Evolutionary conservation across 768 basidiomycete genomes (phyloP).

Genomic region (Naematelia encephala): DNA sequence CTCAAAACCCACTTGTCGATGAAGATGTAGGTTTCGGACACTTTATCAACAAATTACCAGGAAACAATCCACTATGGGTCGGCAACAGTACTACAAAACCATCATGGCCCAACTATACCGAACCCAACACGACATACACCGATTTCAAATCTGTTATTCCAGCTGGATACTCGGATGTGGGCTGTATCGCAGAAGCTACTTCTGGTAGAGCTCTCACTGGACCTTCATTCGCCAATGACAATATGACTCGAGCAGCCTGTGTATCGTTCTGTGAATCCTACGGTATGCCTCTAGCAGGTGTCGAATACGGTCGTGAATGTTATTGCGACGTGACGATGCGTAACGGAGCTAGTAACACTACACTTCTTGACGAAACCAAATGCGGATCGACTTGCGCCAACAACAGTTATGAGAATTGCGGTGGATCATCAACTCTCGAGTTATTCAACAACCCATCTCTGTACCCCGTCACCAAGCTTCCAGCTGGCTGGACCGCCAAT

Average conservation of each 20-base stretch:
- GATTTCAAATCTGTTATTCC: conserved; percentile 38
- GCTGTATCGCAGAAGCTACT: conserved; percentile 49
- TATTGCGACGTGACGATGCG: conserved; percentile 47
- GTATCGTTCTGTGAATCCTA: conserved; percentile 26
- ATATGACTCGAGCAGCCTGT: conserved; percentile 46
- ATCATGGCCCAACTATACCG: conserved; percentile 31
- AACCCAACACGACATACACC: conserved; percentile 21
- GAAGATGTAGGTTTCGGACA: conserved; percentile 46
- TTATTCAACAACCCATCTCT: conserved; percentile 41
- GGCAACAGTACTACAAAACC: conserved; percentile 39
- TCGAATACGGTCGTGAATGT: conserved; percentile 45
- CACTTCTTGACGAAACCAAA: conserved; percentile 18
- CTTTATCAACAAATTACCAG: conserved; percentile 39
- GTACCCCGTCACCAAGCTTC: conserved; percentile 25
- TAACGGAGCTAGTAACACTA: conserved; percentile 47
- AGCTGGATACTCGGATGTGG: conserved; percentile 37
- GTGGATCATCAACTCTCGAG: conserved; percentile 37
- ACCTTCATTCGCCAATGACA: conserved; percentile 25
- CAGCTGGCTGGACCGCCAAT: conserved; percentile 7
- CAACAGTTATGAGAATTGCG: conserved; percentile 48
- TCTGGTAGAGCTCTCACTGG: conserved; percentile 43
- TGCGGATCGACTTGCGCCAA: conserved; percentile 42
- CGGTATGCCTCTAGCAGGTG: conserved; percentile 43
- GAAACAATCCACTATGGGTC: conserved; percentile 49
- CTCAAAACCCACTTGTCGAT: conserved; percentile 44